Evolutionary conservation across 495 filamentous ascomycete genomes (phyloP).

Genomic region (Rostrohypoxylon terebratum): DNA sequence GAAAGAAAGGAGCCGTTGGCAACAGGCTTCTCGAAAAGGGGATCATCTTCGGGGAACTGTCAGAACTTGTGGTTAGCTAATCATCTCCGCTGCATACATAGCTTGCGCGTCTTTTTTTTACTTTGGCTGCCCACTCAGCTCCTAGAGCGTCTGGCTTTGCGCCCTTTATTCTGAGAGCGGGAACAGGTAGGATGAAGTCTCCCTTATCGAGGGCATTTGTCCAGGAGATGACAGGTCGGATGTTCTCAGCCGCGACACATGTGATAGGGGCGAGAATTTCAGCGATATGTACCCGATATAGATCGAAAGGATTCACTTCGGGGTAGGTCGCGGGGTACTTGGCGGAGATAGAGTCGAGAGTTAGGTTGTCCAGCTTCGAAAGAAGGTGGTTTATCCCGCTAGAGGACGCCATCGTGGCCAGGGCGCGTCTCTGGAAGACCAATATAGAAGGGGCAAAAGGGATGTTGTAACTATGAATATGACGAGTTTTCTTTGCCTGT

Average conservation of each 20-base stretch:
- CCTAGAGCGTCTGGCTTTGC: slow-evolving; percentile 81
- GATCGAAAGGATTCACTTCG: slow-evolving; percentile 83
- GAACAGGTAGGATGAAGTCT: slow-evolving; percentile 83
- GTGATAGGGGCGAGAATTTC: slow-evolving; percentile 77
- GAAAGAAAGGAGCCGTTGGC: slow-evolving; percentile 74
- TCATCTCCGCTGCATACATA: background rate
- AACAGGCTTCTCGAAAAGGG: slow-evolving; percentile 74
- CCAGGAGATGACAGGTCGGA: slow-evolving; percentile 84
- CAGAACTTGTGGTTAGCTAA: slow-evolving; percentile 21
- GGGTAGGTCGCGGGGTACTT: slow-evolving; percentile 70
- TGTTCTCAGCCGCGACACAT: slow-evolving; percentile 77
- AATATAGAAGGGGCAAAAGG: slow-evolving; percentile 12
- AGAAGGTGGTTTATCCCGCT: slow-evolving; percentile 53
- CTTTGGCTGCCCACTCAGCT: slow-evolving; percentile 76
- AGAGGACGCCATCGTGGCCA: slow-evolving; percentile 44
- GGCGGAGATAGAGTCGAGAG: slow-evolving; percentile 53
- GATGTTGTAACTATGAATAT: slow-evolving; percentile 11
- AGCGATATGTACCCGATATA: slow-evolving; percentile 87
- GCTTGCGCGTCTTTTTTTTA: slow-evolving; percentile 37
- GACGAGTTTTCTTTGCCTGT: background rate
- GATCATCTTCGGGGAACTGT: slow-evolving; percentile 79
- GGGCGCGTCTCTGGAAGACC: slow-evolving; percentile 38
- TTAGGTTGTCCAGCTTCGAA: slow-evolving; percentile 54
- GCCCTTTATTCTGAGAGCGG: slow-evolving; percentile 83
- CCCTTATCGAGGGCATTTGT: slow-evolving; percentile 89